A percentile compares a stretch with the other conserved stretches of the same genome.
Conservation (phyloP, 2,329 filamentous ascomycete genomes). For the Tolypocladium tundrense region DNA sequence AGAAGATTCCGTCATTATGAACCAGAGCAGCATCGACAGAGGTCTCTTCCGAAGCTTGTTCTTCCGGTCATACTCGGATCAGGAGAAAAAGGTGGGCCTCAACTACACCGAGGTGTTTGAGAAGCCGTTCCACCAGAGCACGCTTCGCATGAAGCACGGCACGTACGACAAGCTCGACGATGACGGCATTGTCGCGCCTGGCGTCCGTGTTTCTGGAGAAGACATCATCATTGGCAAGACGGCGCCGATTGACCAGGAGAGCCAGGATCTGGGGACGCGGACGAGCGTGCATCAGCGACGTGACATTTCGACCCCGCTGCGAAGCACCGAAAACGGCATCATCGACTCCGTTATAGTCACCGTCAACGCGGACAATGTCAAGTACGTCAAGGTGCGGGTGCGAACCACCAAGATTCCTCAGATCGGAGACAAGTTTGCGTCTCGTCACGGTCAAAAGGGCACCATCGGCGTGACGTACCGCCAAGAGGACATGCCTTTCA, state of each 20-base stretch:
- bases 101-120: constrained; percentile 90
- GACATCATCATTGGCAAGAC: constrained; percentile 99
- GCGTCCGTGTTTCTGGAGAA: constrained; percentile 89
- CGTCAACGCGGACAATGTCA: constrained; percentile 86
- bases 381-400: constrained; percentile 95
- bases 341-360: constrained; percentile 89
- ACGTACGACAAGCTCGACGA: constrained; percentile 97
- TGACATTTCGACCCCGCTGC: constrained; percentile 87
- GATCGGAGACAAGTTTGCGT: constrained; percentile 98
- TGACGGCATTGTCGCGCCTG: constrained; percentile 88
- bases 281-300: constrained; percentile 86
- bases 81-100: constrained; percentile 92
- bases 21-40: constrained; percentile 97
- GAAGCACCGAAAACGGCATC: constrained; percentile 94
- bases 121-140: constrained; percentile 83
- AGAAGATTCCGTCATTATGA: constrained; percentile 99
- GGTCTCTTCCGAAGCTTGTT: constrained; percentile 96
- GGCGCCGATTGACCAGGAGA: constrained; percentile 84
- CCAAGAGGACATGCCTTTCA: constrained; percentile 98
- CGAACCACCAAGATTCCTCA: constrained; percentile 96
- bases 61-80: constrained; percentile 94
- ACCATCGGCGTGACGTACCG: constrained; percentile 98
- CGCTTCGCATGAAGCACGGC: constrained; percentile 83
- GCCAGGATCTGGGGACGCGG: constrained; percentile 85
- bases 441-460: constrained; percentile 97